Evolutionary conservation across 2,329 filamentous ascomycete species (phyloP).

Genomic region (Penicillium verrucosum): DNA sequence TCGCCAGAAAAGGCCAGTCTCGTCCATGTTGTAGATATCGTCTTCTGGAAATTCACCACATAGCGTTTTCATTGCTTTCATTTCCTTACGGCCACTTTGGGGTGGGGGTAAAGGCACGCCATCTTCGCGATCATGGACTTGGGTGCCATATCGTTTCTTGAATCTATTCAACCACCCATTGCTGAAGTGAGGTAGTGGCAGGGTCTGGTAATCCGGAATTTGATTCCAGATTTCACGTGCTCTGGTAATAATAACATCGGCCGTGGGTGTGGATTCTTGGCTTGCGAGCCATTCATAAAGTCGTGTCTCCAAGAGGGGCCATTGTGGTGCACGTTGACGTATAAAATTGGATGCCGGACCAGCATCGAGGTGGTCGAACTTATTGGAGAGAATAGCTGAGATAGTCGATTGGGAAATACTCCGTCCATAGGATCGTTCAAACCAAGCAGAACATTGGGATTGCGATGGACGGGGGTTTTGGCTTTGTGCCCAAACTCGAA

Average conservation of each 20-base stretch:
- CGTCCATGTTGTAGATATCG: slow-evolving; percentile 23
- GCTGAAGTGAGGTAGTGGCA: slow-evolving; percentile 16
- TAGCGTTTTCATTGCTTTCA: slow-evolving; percentile 12
- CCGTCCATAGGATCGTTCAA: slow-evolving; percentile 1
- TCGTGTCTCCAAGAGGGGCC: slow-evolving; percentile 1
- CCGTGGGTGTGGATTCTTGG: neutral
- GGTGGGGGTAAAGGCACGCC: neutral
- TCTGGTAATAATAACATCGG: slow-evolving; percentile 12
- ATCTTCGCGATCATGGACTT: neutral
- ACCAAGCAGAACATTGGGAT: slow-evolving; percentile 2
- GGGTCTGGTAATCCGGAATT: slow-evolving; percentile 16
- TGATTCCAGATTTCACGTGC: slow-evolving; percentile 16
- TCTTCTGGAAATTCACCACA: slow-evolving; percentile 15
- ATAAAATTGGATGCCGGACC: neutral
- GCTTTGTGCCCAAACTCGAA: slow-evolving; percentile 1
- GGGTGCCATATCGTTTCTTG: neutral
- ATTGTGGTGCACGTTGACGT: slow-evolving; percentile 4
- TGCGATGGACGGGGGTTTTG: slow-evolving; percentile 4
- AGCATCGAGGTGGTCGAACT: neutral
- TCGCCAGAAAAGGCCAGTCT: slow-evolving; percentile 23
- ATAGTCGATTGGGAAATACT: slow-evolving; percentile 2
- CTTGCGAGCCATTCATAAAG: slow-evolving; percentile 2
- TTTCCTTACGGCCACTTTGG: neutral
- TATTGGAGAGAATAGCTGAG: slow-evolving; percentile 1
- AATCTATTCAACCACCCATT: slow-evolving; percentile 17